These are phyloP conservation scores for Hypsizygus marmoreus DNA, from an alignment of 768 basidiomycete genomes.

Conservation along the genomic window DNA sequence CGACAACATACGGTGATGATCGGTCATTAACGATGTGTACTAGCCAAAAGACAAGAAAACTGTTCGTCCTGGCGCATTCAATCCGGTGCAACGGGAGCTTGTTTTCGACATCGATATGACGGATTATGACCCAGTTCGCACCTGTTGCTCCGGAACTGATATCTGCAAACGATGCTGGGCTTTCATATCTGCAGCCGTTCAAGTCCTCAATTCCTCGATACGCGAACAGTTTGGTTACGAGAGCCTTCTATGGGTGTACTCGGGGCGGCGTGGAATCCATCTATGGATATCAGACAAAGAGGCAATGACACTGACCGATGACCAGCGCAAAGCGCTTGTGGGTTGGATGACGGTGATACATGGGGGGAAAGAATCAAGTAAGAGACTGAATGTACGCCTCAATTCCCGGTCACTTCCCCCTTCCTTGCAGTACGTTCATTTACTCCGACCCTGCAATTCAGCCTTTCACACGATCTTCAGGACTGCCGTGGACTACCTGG, in stretches of 20 bases:
- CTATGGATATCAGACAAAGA: conserved; percentile 92
- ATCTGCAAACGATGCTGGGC: conserved; percentile 95
- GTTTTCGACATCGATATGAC: conserved; percentile 99
- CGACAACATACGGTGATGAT: too few relatives aligned
- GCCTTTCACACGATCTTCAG: conserved; percentile 26
- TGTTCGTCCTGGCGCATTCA: conserved; percentile 63
- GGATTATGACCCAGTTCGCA: conserved; percentile 94
- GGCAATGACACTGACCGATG: conserved; percentile 89
- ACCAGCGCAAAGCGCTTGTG: conserved; percentile 86
- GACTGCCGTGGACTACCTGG: conserved; percentile 51
- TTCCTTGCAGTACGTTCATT: conserved; percentile 58
- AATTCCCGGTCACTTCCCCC: conserved; percentile 62
- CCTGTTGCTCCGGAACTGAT: conserved; percentile 88
- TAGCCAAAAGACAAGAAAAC: conserved; percentile 92
- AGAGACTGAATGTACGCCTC: conserved; percentile 76
- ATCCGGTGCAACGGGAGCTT: conserved; percentile 83
- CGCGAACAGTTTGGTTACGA: conserved; percentile 90
- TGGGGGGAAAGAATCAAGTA: conserved; percentile 77
- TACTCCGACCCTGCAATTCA: neutral
- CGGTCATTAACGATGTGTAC: neutral
- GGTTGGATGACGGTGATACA: conserved; percentile 83
- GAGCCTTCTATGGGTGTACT: conserved; percentile 96
- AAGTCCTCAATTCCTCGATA: conserved; percentile 77
- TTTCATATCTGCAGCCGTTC: conserved; percentile 91
- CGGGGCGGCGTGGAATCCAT: conserved; percentile 97